phyloP scores from a whole-genome alignment of 352 stramenopile genomes.

The Pythium utonaiense region DNA sequence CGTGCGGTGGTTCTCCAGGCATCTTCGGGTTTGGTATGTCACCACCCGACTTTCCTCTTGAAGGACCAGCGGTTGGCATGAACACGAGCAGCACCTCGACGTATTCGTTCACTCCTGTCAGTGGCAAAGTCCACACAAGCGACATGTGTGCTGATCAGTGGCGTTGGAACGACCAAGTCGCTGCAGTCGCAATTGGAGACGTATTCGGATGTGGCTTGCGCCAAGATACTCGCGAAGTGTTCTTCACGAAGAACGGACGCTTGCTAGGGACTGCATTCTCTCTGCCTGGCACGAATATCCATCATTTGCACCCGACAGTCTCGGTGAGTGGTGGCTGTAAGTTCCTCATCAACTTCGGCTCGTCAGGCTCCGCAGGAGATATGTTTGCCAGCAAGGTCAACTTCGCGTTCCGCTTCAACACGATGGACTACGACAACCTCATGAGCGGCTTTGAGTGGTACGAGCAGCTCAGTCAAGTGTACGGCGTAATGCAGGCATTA shows the following conservation, averaged over 20 bases:
- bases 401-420: slow-evolving; percentile 80
- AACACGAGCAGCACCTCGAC: slow-evolving; percentile 36
- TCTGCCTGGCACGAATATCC: slow-evolving; percentile 36
- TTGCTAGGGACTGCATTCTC: slow-evolving; percentile 78
- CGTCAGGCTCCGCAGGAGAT: slow-evolving; percentile 23
- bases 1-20: slow-evolving; percentile 4
- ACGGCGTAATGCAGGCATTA: slow-evolving; percentile 79
- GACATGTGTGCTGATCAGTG: slow-evolving; percentile 60
- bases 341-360: slow-evolving; percentile 70
- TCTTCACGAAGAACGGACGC: slow-evolving; percentile 85
- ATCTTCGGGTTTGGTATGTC: slow-evolving; percentile 64
- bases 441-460: slow-evolving; percentile 89
- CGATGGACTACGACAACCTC: slow-evolving; percentile 79
- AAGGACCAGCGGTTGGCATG: slow-evolving; percentile 55
- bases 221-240: slow-evolving; percentile 78
- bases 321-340: slow-evolving; percentile 74
- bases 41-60: slow-evolving; percentile 58
- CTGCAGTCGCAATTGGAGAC: slow-evolving; percentile 47
- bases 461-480: slow-evolving; percentile 81
- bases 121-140: slow-evolving; percentile 61
- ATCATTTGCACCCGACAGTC: slow-evolving; percentile 68
- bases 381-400: slow-evolving; percentile 37
- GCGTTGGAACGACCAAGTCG: slow-evolving; percentile 60
- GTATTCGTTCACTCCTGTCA: slow-evolving; percentile 69
- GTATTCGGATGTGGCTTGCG: slow-evolving; percentile 78